Base-by-base conservation (phyloP, 495 filamentous ascomycete species). In the Aspergillus ellipticus region DNA sequence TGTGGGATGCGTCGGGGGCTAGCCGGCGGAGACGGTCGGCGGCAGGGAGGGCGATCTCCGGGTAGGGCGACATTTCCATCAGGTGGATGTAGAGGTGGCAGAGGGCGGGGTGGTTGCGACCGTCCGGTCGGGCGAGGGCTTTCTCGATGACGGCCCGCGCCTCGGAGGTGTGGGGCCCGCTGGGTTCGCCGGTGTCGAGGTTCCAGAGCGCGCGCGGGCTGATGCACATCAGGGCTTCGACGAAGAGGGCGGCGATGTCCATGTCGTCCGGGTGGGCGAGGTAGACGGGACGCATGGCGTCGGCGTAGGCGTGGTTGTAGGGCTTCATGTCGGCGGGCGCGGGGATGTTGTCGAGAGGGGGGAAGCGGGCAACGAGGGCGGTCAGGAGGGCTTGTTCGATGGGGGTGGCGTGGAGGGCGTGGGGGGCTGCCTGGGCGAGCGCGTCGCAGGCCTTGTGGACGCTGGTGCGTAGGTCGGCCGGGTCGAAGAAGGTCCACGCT, bases 1-100 rank as follows among this genome's bases (percentile, higher is more conserved):
- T 68, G 54, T 89, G 85, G 6, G 82, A 82, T 0, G 79, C 73
- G 53, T 86, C 82, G 0, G 84, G 84, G 6, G 83, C 72, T 0
- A 86, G 74, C 5, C 72, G 71, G 0, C 83, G 77, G 4, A 89
- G 75, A n/a, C 72, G 70, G 60, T 87, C 79, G 0, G 85, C 82
- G 3, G 73, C 74, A 4, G 67, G 64, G 7, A 87, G 66, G 0
- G 80, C 85, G 0, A 61, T 51, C 45, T 86, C 84, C 0, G 85
- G 85, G 7, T 66, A 72, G 0, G 63, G 57, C 1, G 84, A 87
- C 84, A 87, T 87, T 64, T 89, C 84, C 74, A 86, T 84, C 11
- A 84, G 74, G 57, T 89, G 85, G 49, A 87, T 86, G 58, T 85
- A 87, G 4, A 86, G 64, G 59, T 89, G 85, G 11, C 85, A 68